Percentiles rank a stretch among this genome's conserved stretches.
Evolutionary conservation across 441 rosid genomes (phyloP).

Genomic region (Erodium texanum): DNA sequence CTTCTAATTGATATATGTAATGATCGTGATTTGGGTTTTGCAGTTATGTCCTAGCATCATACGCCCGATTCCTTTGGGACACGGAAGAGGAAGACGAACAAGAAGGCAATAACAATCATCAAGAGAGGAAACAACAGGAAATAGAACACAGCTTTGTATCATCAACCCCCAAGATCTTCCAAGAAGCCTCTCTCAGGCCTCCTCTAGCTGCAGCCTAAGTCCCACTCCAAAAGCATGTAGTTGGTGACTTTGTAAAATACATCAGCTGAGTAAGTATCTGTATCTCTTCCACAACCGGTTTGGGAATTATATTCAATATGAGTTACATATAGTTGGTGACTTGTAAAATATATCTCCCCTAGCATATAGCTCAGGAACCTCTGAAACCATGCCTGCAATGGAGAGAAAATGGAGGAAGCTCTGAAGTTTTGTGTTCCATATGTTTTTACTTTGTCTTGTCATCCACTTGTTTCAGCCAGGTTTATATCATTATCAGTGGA

Average conservation of each 20-base stretch:
- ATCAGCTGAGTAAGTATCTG: neutral
- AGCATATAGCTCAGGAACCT: no score
- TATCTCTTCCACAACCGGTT: neutral
- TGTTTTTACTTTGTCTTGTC: neutral
- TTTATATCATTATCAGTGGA: neutral
- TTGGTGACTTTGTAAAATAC: no score
- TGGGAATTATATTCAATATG: neutral
- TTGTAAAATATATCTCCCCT: neutral
- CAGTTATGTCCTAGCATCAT: constrained; percentile 76
- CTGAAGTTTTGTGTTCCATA: neutral
- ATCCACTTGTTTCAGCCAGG: neutral
- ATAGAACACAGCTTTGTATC: neutral
- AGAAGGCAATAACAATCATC: constrained; percentile 35
- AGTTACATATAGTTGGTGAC: neutral
- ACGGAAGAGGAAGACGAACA: constrained; percentile 31
- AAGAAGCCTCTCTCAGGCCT: neutral
- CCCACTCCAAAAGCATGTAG: neutral
- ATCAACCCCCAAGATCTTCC: neutral
- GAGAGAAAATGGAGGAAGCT: neutral
- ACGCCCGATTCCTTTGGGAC: constrained; percentile 84
- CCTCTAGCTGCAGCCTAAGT: neutral
- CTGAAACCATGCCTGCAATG: neutral
- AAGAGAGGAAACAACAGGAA: neutral
- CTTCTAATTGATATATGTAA: neutral
- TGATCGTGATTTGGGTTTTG: constrained; percentile 4